These are phyloP conservation scores for Hypoxylon fuscum DNA, from an alignment of 495 filamentous ascomycete genomes.

Conservation along the genomic window DNA sequence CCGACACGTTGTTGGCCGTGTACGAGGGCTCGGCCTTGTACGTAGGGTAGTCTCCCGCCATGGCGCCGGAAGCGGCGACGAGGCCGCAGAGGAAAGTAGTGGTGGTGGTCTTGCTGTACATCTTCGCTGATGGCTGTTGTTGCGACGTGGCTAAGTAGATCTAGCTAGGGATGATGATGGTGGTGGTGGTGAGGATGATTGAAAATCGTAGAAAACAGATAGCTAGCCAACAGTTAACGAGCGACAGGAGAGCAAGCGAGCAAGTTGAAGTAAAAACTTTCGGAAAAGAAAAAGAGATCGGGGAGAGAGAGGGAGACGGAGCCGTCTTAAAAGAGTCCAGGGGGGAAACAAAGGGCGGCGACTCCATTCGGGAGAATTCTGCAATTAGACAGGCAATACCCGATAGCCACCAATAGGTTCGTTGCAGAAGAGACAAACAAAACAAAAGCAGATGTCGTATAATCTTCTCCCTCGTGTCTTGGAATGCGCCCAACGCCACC, in stretches of 20 bases:
- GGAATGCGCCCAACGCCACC: conserved; percentile 33
- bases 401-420: conserved; percentile 30
- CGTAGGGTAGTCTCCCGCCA: conserved; percentile 9
- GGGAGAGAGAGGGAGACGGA: conserved; percentile 3
- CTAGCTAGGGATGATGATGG: neutral
- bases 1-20: conserved; percentile 25
- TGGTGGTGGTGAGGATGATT: neutral
- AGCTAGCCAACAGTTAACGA: conserved; percentile 30
- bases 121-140: conserved; percentile 21
- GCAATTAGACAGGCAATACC: conserved; percentile 44
- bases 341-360: conserved; percentile 25
- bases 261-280: neutral
- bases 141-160: neutral
- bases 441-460: conserved; percentile 37
- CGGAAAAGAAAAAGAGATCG: neutral
- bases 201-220: conserved; percentile 16
- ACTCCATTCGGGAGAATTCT: conserved; percentile 28
- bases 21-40: conserved; percentile 2
- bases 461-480: conserved; percentile 39
- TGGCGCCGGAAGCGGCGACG: conserved; percentile 41
- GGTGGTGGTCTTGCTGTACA: conserved; percentile 36
- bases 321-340: conserved; percentile 35
- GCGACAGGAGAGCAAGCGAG: conserved; percentile 21
- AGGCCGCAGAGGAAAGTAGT: conserved; percentile 27
- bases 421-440: conserved; percentile 28